A percentile compares a stretch with the other conserved stretches of the same genome.
Conservation (phyloP, 148 eudicot genomes). For the Arbutus unedo region DNA sequence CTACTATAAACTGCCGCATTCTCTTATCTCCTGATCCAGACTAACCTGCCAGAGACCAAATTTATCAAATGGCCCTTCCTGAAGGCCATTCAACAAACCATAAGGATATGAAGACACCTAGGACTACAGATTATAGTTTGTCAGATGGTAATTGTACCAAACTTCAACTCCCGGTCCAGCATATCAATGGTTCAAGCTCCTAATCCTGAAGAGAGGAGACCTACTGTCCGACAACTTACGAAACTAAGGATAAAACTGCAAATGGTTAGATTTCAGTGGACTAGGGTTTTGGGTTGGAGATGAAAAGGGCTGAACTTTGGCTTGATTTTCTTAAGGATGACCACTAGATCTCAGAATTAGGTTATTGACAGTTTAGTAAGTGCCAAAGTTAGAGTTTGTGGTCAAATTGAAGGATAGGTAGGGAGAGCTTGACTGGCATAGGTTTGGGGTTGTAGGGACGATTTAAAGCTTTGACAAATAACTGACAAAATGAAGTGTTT, state of each 20-base stretch:
- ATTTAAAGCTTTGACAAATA: not conserved
- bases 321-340: not conserved
- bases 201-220: not conserved
- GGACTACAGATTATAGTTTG: not conserved
- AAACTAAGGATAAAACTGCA: not conserved
- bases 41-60: not conserved
- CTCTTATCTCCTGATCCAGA: not conserved
- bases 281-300: not conserved
- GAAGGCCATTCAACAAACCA: not conserved
- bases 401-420: not conserved
- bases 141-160: not conserved
- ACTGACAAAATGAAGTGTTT: not conserved
- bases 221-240: not conserved
- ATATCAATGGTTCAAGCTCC: not conserved
- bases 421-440: not conserved
- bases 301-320: not conserved
- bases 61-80: not conserved
- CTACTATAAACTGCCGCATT: not conserved
- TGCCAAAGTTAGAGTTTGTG: not conserved
- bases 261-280: conserved; percentile 1
- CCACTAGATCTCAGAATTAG: not conserved
- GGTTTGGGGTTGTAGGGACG: not conserved
- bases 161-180: not conserved
- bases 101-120: not conserved
- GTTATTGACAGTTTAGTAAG: not conserved